Evolutionary conservation across 2,329 filamentous ascomycete genomes (phyloP), one percentile per base, ranked within the genome.

Genomic region (Erysiphe neolycopersici): DNA sequence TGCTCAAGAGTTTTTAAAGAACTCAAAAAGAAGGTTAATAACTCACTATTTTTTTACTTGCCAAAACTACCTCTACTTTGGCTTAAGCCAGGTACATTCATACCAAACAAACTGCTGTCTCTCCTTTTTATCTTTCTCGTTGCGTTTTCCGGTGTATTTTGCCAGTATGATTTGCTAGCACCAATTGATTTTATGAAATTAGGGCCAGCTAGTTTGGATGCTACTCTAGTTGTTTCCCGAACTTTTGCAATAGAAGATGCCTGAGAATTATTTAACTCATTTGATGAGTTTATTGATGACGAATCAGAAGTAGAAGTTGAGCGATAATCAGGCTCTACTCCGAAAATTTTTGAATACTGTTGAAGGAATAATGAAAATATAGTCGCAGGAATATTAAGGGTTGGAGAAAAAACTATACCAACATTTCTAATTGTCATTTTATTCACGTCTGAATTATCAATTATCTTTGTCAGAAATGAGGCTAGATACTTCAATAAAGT

Each of bases 341-440:
- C 78, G 56, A 95, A 98, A 41, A 98, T 87, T 37, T 69, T 71
- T 48, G 79, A 70, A 56, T 83, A 94, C 54, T 95, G 85, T 49
- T 89, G 85, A 46, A 98, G 67, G 59, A 98, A 89, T 59, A 91
- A 70, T 3, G 85, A 84, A 58, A 98, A 94, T 11, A 98, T 78
- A 0, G 87, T 85, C 0, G 84, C 84, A 0, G 89, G 87, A 38
- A 98, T 93, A 58, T 95, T 95, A 44, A 98, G 68, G 0, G 89
- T 95, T 0, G 89, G 89, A 14, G 89, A 92, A 59, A 98, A 98
- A 45, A 98, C 87, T 52, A 98, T 95, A 49, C 89, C 87, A 44
- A 98, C 82, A 55, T 98, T 98, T 50, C 87, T 76, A 43, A 94
- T 81, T 11, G 81, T 94, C 89, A 98, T 98, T 66, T 94, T 95